Base-by-base conservation (phyloP, 345 rosid species). In the Carallia pectinifolia region DNA sequence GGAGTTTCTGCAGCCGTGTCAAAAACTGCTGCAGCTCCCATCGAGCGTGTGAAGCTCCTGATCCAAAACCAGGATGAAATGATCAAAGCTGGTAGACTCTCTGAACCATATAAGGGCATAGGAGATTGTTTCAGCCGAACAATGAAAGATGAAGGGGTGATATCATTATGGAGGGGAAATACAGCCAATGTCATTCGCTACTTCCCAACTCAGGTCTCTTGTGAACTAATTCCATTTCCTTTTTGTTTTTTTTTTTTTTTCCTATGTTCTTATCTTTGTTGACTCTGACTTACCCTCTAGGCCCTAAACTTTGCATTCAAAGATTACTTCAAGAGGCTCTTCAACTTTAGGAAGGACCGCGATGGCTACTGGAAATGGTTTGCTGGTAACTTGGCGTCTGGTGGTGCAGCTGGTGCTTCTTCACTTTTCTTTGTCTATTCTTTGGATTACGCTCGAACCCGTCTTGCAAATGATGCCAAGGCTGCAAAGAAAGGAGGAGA, bases 91-190 rank as follows among this genome's bases (percentile, higher is more conserved):
- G 79, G 79, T 52, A 67, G 79, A 3, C 70, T 75, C 12, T 69
- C 79, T 37, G 55, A 69, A 50, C 79, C 75, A 19, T 69, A 76
- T 38, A 73, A 65, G 52, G 71, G 77, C 33, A 68, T 80, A 37
- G 77, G 74, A 30, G 77, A 80, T 30, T 76, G 78, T 64, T 71
- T 71, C 27, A 15, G 61, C 55, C 34, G 76, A 37, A 77, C 80
- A 31, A 71, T 77, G 18, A 71, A 58, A 48, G 76, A 62, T 4
- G 80, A 77, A 38, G 80, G 80, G 7, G n/a, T 71, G 33, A 10
- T 62, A 12, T 68, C 80, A 4, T 8, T 77, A 40, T 77, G 80
- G 80, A 77, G 80, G 58, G 72, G 80, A n/a, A 76, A 76, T 54
- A 61, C 69, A 7, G 75, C 69, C 31, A 76, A 76, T 61, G 75